Evolutionary conservation across 140 eudicot genomes (phyloP).

Genomic region (Oenanthe javanica): DNA sequence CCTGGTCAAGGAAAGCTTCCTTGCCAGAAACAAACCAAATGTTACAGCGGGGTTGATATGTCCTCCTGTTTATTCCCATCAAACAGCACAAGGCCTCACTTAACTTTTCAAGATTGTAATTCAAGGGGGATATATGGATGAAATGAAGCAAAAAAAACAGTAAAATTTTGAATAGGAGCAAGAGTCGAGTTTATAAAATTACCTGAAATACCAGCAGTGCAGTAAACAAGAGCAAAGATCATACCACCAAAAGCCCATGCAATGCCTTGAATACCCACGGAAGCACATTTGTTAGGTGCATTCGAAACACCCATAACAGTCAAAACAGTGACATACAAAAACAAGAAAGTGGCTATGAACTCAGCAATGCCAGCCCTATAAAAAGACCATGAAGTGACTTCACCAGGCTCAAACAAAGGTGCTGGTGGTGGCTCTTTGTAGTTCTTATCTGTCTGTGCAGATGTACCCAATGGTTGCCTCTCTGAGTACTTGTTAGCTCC

Average conservation of each 20-base stretch:
- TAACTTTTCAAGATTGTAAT: not conserved
- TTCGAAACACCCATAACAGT: slow-evolving; percentile 72
- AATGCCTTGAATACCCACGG: slow-evolving; percentile 93
- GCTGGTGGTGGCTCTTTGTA: slow-evolving; percentile 91
- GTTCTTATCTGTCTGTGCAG: slow-evolving; percentile 85
- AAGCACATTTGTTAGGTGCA: slow-evolving; percentile 54
- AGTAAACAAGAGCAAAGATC: slow-evolving; percentile 94
- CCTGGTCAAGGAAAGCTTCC: slow-evolving; percentile 80
- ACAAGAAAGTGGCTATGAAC: slow-evolving; percentile 84
- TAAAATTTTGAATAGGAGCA: no score
- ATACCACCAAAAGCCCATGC: slow-evolving; percentile 99
- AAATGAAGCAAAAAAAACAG: not conserved
- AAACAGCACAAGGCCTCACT: not conserved
- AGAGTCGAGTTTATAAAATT: no score
- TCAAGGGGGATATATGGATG: not conserved
- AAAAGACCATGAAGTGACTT: slow-evolving; percentile 79
- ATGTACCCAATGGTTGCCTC: slow-evolving; percentile 73
- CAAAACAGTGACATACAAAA: slow-evolving; percentile 66
- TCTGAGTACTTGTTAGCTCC: slow-evolving; percentile 90
- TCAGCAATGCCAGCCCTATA: slow-evolving; percentile 95
- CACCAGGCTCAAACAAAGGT: slow-evolving; percentile 81
- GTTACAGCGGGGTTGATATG: slow-evolving; percentile 97
- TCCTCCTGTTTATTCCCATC: slow-evolving; percentile 62
- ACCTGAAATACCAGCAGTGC: slow-evolving; percentile 98
- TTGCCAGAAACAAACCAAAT: slow-evolving; percentile 72